Conservation (phyloP, 495 filamentous ascomycete genomes). For the Platismatia glauca region DNA sequence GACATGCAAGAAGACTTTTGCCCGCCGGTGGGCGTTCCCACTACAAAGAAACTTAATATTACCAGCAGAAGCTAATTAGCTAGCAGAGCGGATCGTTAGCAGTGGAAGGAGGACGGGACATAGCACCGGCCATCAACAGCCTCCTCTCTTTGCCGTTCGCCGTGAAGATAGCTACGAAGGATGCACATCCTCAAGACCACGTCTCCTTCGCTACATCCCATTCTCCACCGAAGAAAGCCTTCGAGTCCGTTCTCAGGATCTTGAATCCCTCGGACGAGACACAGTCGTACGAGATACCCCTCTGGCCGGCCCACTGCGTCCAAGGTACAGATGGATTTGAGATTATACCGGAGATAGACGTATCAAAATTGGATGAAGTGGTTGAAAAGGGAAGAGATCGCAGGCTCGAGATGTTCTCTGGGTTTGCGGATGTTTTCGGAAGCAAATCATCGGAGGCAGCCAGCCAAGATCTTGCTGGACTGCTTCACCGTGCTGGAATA, state of each 20-base stretch:
- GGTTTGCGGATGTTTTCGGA: constrained; percentile 68
- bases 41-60: neutral
- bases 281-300: constrained; percentile 55
- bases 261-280: constrained; percentile 55
- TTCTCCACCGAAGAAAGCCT: constrained; percentile 56
- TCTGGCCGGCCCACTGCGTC: constrained; percentile 91
- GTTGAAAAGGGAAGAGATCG: constrained; percentile 70
- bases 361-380: constrained; percentile 47
- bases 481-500: constrained; percentile 48
- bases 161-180: constrained; percentile 71
- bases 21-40: constrained; percentile 56
- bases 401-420: constrained; percentile 83
- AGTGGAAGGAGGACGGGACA: constrained; percentile 59
- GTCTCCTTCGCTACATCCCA: constrained; percentile 88
- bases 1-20: constrained; percentile 97
- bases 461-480: constrained; percentile 49
- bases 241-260: constrained; percentile 52
- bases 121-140: constrained; percentile 61
- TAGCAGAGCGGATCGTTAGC: constrained; percentile 71
- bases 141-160: constrained; percentile 67
- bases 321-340: constrained; percentile 62
- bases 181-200: constrained; percentile 79
- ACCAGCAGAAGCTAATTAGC: constrained; percentile 7
- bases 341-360: constrained; percentile 65
- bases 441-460: constrained; percentile 40